phyloP scores from a whole-genome alignment of 495 filamentous ascomycete species.

The Lophiotrema nucula region DNA sequence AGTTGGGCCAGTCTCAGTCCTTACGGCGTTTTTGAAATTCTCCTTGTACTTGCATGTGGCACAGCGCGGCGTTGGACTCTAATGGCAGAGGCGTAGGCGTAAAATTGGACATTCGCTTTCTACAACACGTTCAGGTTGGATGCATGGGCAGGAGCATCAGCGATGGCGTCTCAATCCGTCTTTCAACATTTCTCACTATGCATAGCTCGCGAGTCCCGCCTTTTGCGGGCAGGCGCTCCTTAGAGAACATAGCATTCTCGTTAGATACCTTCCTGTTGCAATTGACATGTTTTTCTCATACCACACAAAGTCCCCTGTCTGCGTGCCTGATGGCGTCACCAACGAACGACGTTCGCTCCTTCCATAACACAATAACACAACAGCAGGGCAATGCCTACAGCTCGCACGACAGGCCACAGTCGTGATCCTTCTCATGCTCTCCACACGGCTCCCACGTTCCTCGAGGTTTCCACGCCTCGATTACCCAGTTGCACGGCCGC shows the following conservation, averaged over 20 bases:
- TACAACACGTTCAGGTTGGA: background rate
- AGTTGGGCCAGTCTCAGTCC: conserved; percentile 20
- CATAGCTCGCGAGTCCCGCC: background rate
- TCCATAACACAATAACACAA: too few species aligned
- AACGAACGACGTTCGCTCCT: too few species aligned
- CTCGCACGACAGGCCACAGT: too few species aligned
- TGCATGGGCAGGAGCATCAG: background rate
- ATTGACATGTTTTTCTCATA: too few species aligned
- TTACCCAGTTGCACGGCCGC: too few species aligned
- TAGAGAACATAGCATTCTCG: background rate
- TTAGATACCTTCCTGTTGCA: too few species aligned
- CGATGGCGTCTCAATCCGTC: background rate
- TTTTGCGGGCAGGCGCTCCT: conserved; percentile 3
- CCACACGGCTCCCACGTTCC: too few species aligned
- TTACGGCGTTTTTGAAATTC: conserved; percentile 17
- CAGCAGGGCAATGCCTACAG: too few species aligned
- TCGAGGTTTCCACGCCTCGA: too few species aligned
- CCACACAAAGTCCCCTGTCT: too few species aligned
- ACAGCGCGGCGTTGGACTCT: conserved; percentile 10
- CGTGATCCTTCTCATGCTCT: too few species aligned
- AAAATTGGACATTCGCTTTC: conserved; percentile 18
- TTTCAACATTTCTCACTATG: background rate
- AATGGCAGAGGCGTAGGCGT: conserved; percentile 9
- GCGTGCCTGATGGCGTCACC: too few species aligned
- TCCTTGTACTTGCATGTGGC: background rate